A percentile compares a stretch with the other conserved stretches of the same genome.
These are phyloP conservation scores for Xylaria palmicola DNA, from an alignment of 495 filamentous ascomycete species.

Conservation along the genomic window DNA sequence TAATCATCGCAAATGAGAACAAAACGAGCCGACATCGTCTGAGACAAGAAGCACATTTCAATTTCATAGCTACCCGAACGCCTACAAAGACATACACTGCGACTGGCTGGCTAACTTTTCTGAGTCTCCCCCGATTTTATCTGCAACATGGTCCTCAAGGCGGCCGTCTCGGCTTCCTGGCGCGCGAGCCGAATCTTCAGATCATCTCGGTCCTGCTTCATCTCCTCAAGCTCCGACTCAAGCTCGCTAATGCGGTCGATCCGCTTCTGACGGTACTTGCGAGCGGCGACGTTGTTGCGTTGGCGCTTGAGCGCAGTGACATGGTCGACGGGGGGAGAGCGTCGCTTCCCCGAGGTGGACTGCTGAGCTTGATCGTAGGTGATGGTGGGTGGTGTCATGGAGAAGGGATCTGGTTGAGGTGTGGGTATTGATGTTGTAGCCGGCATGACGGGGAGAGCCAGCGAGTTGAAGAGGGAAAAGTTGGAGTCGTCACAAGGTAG, in stretches of 20 bases:
- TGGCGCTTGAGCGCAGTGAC: conserved; percentile 51
- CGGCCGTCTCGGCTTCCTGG: conserved; percentile 59
- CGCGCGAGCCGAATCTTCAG: conserved; percentile 61
- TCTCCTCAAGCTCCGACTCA: conserved; percentile 57
- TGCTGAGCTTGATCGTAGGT: conserved; percentile 16
- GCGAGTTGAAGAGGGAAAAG: conserved; percentile 22
- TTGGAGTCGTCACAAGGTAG: conserved; percentile 20
- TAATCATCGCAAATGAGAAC: conserved; percentile 25
- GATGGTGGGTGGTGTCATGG: conserved; percentile 17
- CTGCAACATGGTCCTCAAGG: conserved; percentile 44
- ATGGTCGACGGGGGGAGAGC: conserved; percentile 25
- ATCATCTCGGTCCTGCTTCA: conserved; percentile 63
- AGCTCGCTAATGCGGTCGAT: conserved; percentile 65
- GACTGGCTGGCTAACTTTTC: conserved; percentile 21
- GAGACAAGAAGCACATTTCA: conserved; percentile 26
- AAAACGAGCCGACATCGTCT: conserved; percentile 49
- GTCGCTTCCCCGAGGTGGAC: conserved; percentile 12
- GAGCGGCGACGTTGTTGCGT: conserved; percentile 67
- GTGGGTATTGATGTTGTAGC: conserved; percentile 14
- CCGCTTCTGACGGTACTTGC: conserved; percentile 69
- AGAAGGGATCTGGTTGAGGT: conserved; percentile 14
- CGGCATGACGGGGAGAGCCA: conserved; percentile 11
- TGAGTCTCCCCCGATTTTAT: conserved; percentile 30
- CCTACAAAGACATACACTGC: conserved; percentile 19
- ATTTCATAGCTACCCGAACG: conserved; percentile 18